phyloP scores from a whole-genome alignment of 371 early-diverging fungal species.

The Apophysomyces elegans region DNA sequence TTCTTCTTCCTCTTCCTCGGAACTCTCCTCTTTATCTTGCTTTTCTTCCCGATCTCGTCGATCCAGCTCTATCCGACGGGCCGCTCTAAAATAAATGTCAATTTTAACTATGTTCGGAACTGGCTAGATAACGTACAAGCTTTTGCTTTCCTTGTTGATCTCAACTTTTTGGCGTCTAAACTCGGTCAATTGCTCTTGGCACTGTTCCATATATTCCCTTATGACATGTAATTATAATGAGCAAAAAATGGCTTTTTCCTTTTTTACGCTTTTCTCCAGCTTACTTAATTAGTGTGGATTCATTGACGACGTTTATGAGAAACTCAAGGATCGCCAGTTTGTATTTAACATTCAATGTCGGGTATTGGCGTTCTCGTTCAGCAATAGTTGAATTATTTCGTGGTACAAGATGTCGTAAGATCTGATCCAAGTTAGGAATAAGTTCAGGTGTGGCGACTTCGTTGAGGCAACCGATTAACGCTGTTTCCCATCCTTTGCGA shows the following conservation, averaged over 20 bases:
- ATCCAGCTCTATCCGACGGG: constrained; percentile 34
- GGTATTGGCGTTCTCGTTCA: constrained; percentile 51
- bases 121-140: constrained; percentile 32
- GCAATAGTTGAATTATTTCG: constrained; percentile 35
- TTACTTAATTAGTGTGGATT: constrained; percentile 49
- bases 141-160: constrained; percentile 66
- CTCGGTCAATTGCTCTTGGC: constrained; percentile 67
- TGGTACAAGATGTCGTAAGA: constrained; percentile 46
- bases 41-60: constrained; percentile 32
- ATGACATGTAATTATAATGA: background rate
- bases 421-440: constrained; percentile 40
- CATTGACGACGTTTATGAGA: constrained; percentile 47
- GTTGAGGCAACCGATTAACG: constrained; percentile 51
- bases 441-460: constrained; percentile 50
- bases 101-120: background rate
- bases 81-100: constrained; percentile 18
- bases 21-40: constrained; percentile 25
- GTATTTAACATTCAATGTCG: constrained; percentile 35
- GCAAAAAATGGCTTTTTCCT: no score
- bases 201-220: constrained; percentile 72
- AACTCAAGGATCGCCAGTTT: constrained; percentile 49
- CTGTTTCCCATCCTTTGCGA: constrained; percentile 51
- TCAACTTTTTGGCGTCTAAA: constrained; percentile 70
- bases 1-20: constrained; percentile 29
- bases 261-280: background rate